These are phyloP conservation scores for Protostelium mycophagum DNA, from an alignment of 78 protist species.

Conservation along the genomic window DNA sequence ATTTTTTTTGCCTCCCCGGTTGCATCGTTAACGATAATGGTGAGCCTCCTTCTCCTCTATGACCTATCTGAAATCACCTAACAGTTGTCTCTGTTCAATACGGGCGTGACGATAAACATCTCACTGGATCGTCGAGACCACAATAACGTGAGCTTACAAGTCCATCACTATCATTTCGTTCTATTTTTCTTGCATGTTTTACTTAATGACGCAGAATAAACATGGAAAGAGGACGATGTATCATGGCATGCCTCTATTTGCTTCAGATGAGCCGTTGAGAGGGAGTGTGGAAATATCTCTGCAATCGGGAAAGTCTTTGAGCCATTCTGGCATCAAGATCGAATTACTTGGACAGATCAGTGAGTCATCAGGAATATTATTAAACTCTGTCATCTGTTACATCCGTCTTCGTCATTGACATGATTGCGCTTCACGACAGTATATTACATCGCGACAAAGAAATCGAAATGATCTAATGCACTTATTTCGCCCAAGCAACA, in stretches of 20 bases:
- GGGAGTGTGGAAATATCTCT: not conserved
- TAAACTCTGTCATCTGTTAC: not conserved
- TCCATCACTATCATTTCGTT: too few relatives aligned
- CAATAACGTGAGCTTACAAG: not conserved
- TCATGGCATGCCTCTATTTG: not conserved
- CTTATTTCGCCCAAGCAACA: too few relatives aligned
- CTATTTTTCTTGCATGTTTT: too few relatives aligned
- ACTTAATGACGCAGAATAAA: not conserved
- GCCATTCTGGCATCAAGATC: constrained; percentile 48
- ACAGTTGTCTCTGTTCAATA: not conserved
- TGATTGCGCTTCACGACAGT: too few relatives aligned
- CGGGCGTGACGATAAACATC: not conserved
- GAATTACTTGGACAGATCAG: constrained; percentile 74
- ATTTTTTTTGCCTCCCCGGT: too few relatives aligned
- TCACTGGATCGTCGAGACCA: not conserved
- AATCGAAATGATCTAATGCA: too few relatives aligned
- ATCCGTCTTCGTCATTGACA: too few relatives aligned
- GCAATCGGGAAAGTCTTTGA: not conserved
- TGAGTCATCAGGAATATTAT: not conserved
- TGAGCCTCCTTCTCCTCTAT: too few relatives aligned
- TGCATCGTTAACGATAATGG: too few relatives aligned
- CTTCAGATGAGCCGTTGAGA: not conserved
- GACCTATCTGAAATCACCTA: too few relatives aligned
- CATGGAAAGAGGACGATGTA: not conserved
- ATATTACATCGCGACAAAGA: too few relatives aligned